A percentile compares a stretch with the other conserved stretches of the same genome.
phyloP scores from a whole-genome alignment of 1,284 basidiomycete species.

The Paramarasmius palmivorus region DNA sequence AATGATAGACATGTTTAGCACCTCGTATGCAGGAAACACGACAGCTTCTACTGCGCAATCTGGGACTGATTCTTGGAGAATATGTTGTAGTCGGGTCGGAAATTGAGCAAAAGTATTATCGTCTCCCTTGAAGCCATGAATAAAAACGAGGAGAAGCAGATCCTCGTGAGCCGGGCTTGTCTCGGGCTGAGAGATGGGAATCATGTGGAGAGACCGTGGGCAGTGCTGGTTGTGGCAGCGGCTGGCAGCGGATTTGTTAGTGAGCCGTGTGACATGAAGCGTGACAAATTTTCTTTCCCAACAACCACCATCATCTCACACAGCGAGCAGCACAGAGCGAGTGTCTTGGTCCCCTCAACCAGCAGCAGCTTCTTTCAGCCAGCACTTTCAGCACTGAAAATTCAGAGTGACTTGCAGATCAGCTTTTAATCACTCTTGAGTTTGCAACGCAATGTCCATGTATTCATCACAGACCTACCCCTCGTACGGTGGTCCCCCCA shows the following conservation, averaged over 20 bases:
- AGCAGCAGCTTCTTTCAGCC: background rate
- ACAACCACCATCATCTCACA: too few relatives aligned
- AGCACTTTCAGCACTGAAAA: background rate
- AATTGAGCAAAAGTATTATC: slow-evolving; percentile 79
- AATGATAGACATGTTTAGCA: slow-evolving; percentile 30
- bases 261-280: too few relatives aligned
- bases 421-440: background rate
- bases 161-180: slow-evolving; percentile 26
- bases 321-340: too few relatives aligned
- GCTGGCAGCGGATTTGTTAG: too few relatives aligned
- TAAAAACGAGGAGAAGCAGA: slow-evolving; percentile 58
- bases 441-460: slow-evolving; percentile 4
- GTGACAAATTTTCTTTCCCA: too few relatives aligned
- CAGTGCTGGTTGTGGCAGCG: too few relatives aligned
- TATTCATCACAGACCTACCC: slow-evolving; percentile 36
- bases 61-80: slow-evolving; percentile 62
- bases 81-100: slow-evolving; percentile 74
- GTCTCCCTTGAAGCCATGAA: slow-evolving; percentile 73
- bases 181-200: background rate
- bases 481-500: slow-evolving; percentile 34
- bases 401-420: background rate
- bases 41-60: slow-evolving; percentile 67
- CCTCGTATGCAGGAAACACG: slow-evolving; percentile 91
- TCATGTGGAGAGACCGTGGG: background rate
- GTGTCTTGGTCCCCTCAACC: too few relatives aligned